These are phyloP conservation scores for Dictyostelium brefeldianum DNA, from an alignment of 78 protist genomes.

Conservation along the genomic window DNA sequence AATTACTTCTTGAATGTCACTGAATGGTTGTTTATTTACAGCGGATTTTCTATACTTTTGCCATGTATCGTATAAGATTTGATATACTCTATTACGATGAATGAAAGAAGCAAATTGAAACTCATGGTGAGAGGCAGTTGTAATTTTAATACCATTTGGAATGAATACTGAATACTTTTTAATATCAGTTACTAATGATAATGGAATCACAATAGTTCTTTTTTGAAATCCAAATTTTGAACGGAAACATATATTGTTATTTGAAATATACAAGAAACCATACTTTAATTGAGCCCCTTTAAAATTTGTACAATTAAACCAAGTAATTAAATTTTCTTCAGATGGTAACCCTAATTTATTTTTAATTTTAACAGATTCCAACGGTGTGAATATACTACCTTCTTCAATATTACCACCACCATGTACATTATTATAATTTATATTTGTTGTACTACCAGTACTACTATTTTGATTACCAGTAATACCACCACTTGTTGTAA, in stretches of 20 bases:
- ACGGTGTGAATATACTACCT: conserved; percentile 44
- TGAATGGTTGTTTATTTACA: not conserved
- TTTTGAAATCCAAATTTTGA: conserved; percentile 68
- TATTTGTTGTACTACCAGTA: too few species aligned
- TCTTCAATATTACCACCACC: not conserved
- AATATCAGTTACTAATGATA: conserved; percentile 11
- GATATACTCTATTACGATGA: conserved; percentile 33
- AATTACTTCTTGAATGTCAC: conserved; percentile 4
- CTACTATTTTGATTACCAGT: too few species aligned
- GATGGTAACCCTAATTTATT: conserved; percentile 48
- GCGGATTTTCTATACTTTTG: not conserved
- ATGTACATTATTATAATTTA: too few species aligned
- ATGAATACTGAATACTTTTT: conserved; percentile 23
- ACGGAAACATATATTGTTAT: conserved; percentile 49
- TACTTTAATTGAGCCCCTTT: conserved; percentile 72
- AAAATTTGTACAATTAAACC: conserved; percentile 69
- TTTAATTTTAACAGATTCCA: conserved; percentile 14
- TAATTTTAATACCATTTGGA: conserved; percentile 64
- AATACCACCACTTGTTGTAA: not conserved
- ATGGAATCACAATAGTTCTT: conserved; percentile 37
- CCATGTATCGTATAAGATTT: conserved; percentile 24
- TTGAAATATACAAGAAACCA: conserved; percentile 44
- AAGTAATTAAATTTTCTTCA: conserved; percentile 47
- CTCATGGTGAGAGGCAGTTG: conserved; percentile 36
- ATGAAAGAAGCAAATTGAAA: conserved; percentile 65